These are phyloP conservation scores for Lachancea mirantina DNA, from an alignment of 805 yeast genomes.

Conservation along the genomic window DNA sequence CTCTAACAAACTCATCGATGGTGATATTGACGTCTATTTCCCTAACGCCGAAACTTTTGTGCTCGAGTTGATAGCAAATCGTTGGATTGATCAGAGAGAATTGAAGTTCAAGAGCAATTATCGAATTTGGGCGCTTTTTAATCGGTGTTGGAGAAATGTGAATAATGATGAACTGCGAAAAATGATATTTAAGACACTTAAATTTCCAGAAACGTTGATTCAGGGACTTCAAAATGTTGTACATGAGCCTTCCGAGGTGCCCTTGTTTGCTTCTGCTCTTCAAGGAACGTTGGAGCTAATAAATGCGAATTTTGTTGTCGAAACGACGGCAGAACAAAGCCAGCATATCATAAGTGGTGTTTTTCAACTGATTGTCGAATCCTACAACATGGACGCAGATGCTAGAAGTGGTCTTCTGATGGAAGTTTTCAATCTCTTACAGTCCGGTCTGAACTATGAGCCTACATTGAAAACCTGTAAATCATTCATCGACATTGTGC, in stretches of 20 bases:
- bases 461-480: constrained; percentile 16
- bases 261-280: constrained; percentile 12
- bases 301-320: constrained; percentile 22
- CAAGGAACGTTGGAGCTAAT: constrained; percentile 15
- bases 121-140: constrained; percentile 46
- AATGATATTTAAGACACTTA: constrained; percentile 38
- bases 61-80: constrained; percentile 52
- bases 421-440: constrained; percentile 19
- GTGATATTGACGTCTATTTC: constrained; percentile 35
- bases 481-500: constrained; percentile 15
- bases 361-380: constrained; percentile 11
- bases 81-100: constrained; percentile 46
- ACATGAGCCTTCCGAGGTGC: constrained; percentile 5
- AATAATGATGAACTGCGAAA: constrained; percentile 30
- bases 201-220: constrained; percentile 28
- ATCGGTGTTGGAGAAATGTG: constrained; percentile 33
- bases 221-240: constrained; percentile 15
- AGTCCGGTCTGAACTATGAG: constrained; percentile 14
- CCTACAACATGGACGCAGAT: not conserved
- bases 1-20: constrained; percentile 31
- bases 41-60: constrained; percentile 52
- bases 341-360: constrained; percentile 18
- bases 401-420: constrained; percentile 10
- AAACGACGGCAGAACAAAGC: constrained; percentile 21
- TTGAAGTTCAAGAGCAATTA: constrained; percentile 37